phyloP scores from a whole-genome alignment of 2,329 filamentous ascomycete genomes.

The Aspergillus tanneri region DNA sequence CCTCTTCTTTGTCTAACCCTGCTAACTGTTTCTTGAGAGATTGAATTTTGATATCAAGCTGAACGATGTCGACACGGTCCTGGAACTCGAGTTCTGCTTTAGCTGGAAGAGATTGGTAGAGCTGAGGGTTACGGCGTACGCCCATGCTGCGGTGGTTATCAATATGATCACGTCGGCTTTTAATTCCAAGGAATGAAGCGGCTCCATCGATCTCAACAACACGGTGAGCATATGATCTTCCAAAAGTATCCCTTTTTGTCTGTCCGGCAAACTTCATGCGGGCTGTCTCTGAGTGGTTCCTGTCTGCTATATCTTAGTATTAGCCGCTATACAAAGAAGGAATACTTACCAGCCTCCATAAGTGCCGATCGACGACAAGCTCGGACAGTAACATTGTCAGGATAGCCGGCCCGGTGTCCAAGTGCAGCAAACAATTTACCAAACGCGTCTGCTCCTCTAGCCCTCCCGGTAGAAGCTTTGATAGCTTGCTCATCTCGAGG shows the following conservation, averaged over 20 bases:
- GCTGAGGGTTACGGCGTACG: slow-evolving; percentile 3
- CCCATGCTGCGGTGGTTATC: slow-evolving; percentile 10
- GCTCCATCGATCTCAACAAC: slow-evolving; percentile 8
- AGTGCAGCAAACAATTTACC: slow-evolving; percentile 14
- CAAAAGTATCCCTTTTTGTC: slow-evolving; percentile 9
- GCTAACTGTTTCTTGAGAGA: background rate
- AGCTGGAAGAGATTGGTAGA: slow-evolving; percentile 5
- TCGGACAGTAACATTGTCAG: slow-evolving; percentile 13
- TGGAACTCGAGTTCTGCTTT: slow-evolving; percentile 12
- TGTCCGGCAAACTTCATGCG: slow-evolving; percentile 16
- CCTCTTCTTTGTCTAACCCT: background rate
- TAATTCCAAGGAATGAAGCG: slow-evolving; percentile 3
- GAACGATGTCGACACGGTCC: slow-evolving; percentile 3
- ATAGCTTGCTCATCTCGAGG: slow-evolving; percentile 1
- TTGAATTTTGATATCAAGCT: slow-evolving; percentile 4
- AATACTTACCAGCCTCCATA: slow-evolving; percentile 10
- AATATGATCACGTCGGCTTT: slow-evolving; percentile 7
- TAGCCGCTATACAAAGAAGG: background rate
- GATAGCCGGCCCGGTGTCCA: slow-evolving; percentile 13
- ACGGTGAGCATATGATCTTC: slow-evolving; percentile 15
- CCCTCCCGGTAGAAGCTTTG: slow-evolving; percentile 6
- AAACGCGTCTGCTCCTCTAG: slow-evolving; percentile 14
- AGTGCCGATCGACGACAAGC: slow-evolving; percentile 16
- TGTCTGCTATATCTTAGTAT: slow-evolving; percentile 9
- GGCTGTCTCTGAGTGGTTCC: slow-evolving; percentile 10